Conservation (phyloP, 805 yeast species). For the Saccharomycopsis oosterbeekiorum region DNA sequence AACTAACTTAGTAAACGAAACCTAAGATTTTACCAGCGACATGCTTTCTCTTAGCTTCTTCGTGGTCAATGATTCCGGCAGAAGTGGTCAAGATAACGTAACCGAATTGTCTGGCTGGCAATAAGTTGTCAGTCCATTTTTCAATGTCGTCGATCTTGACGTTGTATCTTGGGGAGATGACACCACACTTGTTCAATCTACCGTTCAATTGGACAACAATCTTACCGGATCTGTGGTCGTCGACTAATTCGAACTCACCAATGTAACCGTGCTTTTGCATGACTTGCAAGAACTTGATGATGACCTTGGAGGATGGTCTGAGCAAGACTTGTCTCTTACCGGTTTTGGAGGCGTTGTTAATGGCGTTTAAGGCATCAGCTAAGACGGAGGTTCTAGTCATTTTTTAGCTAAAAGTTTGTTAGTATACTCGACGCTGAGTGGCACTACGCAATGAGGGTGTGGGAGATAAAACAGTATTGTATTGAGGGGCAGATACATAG, state of each 20-base stretch:
- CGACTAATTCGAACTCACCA: conserved; percentile 97
- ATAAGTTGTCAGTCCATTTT: conserved; percentile 96
- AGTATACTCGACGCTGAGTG: background rate
- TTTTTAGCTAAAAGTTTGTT: conserved; percentile 24
- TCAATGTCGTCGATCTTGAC: conserved; percentile 91
- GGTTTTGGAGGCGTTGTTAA: conserved; percentile 98
- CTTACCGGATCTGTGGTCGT: conserved; percentile 98
- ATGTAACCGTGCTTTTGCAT: conserved; percentile 99
- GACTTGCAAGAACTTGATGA: conserved; percentile 91
- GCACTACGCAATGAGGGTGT: no score
- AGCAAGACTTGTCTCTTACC: conserved; percentile 98
- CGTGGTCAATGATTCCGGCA: conserved; percentile 99
- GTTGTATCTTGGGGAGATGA: conserved; percentile 97
- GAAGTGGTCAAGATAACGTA: conserved; percentile 96
- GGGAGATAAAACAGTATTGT: background rate
- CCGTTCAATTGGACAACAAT: conserved; percentile 95
- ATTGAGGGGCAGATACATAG: no score
- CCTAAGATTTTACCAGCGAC: conserved; percentile 98
- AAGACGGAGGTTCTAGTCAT: conserved; percentile 98
- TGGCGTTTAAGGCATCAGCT: conserved; percentile 97
- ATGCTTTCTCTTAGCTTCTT: conserved; percentile 99
- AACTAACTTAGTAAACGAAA: conserved; percentile 67
- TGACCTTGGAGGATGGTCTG: conserved; percentile 98
- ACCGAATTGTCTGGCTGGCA: conserved; percentile 99
- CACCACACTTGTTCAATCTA: conserved; percentile 98